phyloP scores from a whole-genome alignment of 73 alveolate genomes.

The Paramecium octaurelia region DNA sequence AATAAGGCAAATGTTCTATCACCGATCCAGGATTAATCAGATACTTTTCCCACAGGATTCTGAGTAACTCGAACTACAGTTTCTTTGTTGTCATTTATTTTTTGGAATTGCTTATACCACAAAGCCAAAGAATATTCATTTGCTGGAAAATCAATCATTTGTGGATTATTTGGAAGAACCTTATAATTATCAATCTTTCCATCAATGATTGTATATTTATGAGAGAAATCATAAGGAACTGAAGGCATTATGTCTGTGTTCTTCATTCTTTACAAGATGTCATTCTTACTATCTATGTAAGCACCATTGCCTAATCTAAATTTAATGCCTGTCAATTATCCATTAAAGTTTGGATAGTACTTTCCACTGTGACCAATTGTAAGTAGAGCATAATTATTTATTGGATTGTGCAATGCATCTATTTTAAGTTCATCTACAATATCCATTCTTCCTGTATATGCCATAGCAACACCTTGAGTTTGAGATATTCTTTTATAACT shows the following conservation, averaged over 20 bases:
- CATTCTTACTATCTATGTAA: not conserved
- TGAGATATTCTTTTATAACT: not conserved
- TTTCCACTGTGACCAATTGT: conserved; percentile 26
- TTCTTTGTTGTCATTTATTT: not conserved
- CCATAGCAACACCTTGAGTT: conserved; percentile 34
- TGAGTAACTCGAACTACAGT: conserved; percentile 2
- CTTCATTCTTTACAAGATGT: not conserved
- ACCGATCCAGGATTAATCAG: not conserved
- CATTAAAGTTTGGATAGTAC: conserved; percentile 47
- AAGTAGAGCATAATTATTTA: not conserved
- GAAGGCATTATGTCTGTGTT: not conserved
- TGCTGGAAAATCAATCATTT: not conserved
- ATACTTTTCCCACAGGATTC: not conserved
- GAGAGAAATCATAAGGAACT: not conserved
- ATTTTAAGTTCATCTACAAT: not conserved
- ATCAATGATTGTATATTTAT: conserved; percentile 13
- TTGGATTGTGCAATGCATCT: conserved; percentile 10
- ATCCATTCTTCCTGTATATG: not conserved
- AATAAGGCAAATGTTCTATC: not conserved
- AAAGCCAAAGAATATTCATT: conserved; percentile 35
- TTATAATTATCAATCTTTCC: conserved; percentile 20
- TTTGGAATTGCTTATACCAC: not conserved
- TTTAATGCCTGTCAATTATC: conserved; percentile 26
- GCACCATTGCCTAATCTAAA: conserved; percentile 17
- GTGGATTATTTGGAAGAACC: not conserved